Evolutionary conservation across 2,329 filamentous ascomycete species (phyloP), one percentile per base, ranked within the genome.

Genomic region (Aspergillus japonicus): DNA sequence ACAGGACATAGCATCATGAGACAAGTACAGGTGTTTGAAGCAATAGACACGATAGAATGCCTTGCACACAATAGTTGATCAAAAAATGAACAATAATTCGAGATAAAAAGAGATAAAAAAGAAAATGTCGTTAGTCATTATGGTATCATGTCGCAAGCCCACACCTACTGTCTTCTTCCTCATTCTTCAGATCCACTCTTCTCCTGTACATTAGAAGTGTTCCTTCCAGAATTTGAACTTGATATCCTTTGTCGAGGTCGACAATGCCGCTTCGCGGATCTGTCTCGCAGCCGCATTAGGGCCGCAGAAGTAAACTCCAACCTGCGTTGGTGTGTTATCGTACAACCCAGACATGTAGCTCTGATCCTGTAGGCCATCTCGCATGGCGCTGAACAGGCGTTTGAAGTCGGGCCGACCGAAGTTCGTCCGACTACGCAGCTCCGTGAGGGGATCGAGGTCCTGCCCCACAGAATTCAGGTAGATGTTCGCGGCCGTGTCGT

Each of bases 201-300:
- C 19, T 39, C 8, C 7, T 8, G 19, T 31, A 11, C 16, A 33
- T 47, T 74, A 81, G 63, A 81, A 81, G 72, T 99, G 94, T 78
- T 99, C 95, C 81, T 99, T 99, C 95, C 95, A 99, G 82, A 99
- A 99, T 69, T 91, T 90, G 81, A 98, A 99, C 70, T 88, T 86
- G 59, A 99, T 92, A 67, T 96, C 90, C 63, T 85, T 85, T 42
- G 85, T 87, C 12, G 87, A 90, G 16, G 89, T 89, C 56, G 81
- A 76, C 71, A 89, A 90, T 66, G 91, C 90, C 16, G 94, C 93
- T 72, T 87, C 86, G 77, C 90, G 89, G 74, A 99, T 97, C 70
- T 91, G 87, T 66, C 92, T 85, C 6, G 94, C 94, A 78, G 85
- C 81, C 65, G 83, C 83, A 64, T 90, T 95, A 24, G 93, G 93